phyloP scores from a whole-genome alignment of 768 basidiomycete genomes.

The Lactarius tabidus region DNA sequence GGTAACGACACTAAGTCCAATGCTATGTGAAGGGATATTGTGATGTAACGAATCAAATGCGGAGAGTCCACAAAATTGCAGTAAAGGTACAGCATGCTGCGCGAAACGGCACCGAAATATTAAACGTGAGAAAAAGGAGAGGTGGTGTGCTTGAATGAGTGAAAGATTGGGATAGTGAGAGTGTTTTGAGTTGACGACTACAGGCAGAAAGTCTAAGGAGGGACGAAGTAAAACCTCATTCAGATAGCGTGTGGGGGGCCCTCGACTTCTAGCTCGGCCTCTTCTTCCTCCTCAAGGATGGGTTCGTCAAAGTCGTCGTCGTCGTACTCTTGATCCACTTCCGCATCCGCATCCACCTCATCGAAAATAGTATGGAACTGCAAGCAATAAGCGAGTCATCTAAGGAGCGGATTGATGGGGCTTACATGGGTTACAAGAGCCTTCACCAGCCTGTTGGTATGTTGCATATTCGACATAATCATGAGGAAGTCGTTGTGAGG shows the following conservation, averaged over 20 bases:
- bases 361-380: conserved; percentile 62
- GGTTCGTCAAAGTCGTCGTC: conserved; percentile 65
- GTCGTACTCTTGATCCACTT: conserved; percentile 45
- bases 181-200: not conserved
- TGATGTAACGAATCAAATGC: conserved; percentile 15
- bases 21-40: conserved; percentile 17
- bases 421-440: conserved; percentile 67
- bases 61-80: conserved; percentile 15
- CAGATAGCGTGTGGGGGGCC: conserved; percentile 1
- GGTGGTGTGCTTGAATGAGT: conserved; percentile 1
- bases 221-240: not conserved
- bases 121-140: conserved; percentile 8
- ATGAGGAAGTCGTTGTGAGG: conserved; percentile 75
- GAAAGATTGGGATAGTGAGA: conserved; percentile 1
- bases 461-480: conserved; percentile 70
- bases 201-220: not conserved
- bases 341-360: conserved; percentile 46
- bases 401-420: conserved; percentile 41
- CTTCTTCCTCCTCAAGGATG: conserved; percentile 66
- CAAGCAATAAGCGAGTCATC: conserved; percentile 35
- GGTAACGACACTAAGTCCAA: conserved; percentile 21
- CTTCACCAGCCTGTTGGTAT: conserved; percentile 31
- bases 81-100: conserved; percentile 22
- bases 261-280: conserved; percentile 26
- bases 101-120: conserved; percentile 1